A percentile compares a stretch with the other conserved stretches of the same genome.
phyloP scores from a whole-genome alignment of 306 rosid genomes.

The Gleditsia sinensis region DNA sequence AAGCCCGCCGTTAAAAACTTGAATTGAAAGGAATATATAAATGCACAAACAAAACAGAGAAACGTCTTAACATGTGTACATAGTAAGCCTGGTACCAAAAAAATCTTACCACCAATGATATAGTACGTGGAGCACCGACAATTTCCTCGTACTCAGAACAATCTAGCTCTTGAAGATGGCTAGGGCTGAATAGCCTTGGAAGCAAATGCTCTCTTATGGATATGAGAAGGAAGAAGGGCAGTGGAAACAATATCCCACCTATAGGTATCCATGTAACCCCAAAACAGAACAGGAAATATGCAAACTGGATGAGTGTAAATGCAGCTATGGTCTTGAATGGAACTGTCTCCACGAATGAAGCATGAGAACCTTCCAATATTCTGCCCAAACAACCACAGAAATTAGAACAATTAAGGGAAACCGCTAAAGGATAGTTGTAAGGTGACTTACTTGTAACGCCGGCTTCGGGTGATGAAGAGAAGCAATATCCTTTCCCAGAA shows the following conservation, averaged over 20 bases:
- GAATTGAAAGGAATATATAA: background rate
- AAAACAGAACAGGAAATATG: constrained; percentile 66
- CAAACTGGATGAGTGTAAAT: constrained; percentile 70
- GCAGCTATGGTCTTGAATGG: constrained; percentile 77
- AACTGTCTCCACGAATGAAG: constrained; percentile 82
- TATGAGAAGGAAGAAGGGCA: constrained; percentile 87
- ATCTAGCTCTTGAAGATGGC: constrained; percentile 76
- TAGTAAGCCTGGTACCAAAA: background rate
- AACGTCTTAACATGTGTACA: background rate
- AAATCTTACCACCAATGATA: constrained; percentile 30
- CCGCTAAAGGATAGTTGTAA: background rate
- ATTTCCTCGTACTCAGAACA: constrained; percentile 93
- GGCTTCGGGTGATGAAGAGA: constrained; percentile 71
- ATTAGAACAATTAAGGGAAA: constrained; percentile 11
- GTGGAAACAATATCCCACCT: constrained; percentile 87
- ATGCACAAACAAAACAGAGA: background rate
- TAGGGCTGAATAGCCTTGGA: constrained; percentile 60
- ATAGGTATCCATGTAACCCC: constrained; percentile 89
- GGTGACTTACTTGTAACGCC: constrained; percentile 72
- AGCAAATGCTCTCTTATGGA: constrained; percentile 72
- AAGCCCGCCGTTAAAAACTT: constrained; percentile 11
- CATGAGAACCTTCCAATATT: constrained; percentile 78
- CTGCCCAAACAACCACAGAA: constrained; percentile 44
- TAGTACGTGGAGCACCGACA: constrained; percentile 45
- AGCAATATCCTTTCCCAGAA: constrained; percentile 91